Percentiles rank a stretch among this genome's conserved stretches.
Evolutionary conservation across 2,329 filamentous ascomycete genomes (phyloP).

Genomic region (Paraphoma sp.): DNA sequence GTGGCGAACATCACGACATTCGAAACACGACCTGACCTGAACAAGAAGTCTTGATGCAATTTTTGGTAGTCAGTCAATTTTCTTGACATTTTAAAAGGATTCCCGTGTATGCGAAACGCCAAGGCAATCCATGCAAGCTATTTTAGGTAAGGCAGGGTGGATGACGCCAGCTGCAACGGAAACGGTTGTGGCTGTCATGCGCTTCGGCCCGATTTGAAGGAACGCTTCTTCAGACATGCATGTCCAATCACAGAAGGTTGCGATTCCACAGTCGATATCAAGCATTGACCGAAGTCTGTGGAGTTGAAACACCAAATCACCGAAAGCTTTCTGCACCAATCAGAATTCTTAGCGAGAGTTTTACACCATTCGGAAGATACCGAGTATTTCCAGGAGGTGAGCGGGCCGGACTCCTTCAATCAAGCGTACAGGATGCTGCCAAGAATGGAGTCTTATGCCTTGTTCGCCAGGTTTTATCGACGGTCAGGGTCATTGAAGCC

Average conservation of each 20-base stretch:
- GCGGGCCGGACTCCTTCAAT: not conserved
- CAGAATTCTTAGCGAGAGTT: not conserved
- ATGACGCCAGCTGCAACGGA: not conserved
- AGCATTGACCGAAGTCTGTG: no score
- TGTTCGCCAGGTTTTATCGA: not conserved
- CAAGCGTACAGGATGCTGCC: not conserved
- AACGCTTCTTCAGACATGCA: no score
- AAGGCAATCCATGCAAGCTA: not conserved
- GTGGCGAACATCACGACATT: conserved; percentile 12
- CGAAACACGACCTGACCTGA: conserved; percentile 10
- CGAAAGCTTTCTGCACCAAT: not conserved
- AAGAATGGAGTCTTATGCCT: not conserved
- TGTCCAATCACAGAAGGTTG: no score
- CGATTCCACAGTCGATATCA: no score
- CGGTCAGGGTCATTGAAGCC: no score
- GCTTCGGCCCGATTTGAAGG: not conserved
- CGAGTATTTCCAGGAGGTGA: not conserved
- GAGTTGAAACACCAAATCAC: not conserved
- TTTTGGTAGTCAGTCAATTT: not conserved
- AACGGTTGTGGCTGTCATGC: not conserved
- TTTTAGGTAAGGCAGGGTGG: not conserved
- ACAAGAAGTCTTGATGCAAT: conserved; percentile 3
- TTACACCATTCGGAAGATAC: not conserved
- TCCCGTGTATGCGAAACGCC: not conserved
- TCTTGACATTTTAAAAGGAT: not conserved